A percentile compares a stretch with the other conserved stretches of the same genome.
These are phyloP conservation scores for Fusarium globosum DNA, from an alignment of 2,329 filamentous ascomycete species.

Conservation along the genomic window DNA sequence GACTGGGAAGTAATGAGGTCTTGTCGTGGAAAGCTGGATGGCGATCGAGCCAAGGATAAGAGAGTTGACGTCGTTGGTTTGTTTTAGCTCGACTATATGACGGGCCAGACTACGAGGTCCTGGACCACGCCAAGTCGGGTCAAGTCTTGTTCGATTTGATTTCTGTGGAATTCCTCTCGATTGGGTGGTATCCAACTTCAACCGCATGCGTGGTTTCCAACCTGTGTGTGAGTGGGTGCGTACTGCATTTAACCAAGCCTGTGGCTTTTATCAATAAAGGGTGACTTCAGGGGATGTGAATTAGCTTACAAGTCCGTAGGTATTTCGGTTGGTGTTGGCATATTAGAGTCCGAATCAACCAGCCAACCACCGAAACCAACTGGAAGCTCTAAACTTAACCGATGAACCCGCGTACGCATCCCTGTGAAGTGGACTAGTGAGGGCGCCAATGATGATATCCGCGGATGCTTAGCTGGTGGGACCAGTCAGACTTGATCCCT, in stretches of 20 bases:
- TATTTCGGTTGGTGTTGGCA: conserved; percentile 17
- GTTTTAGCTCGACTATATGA: conserved; percentile 31
- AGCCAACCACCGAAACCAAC: conserved; percentile 8
- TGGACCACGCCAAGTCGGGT: conserved; percentile 27
- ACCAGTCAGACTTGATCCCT: conserved; percentile 17
- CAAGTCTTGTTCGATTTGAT: conserved; percentile 34
- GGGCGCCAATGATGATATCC: conserved; percentile 30
- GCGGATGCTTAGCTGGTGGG: background rate
- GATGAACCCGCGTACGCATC: conserved; percentile 33
- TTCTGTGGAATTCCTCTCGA: conserved; percentile 27
- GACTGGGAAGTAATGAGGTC: conserved; percentile 5
- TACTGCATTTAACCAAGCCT: conserved; percentile 14
- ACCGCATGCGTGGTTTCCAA: conserved; percentile 24
- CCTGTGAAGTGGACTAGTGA: conserved; percentile 23
- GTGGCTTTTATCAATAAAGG: conserved; percentile 7
- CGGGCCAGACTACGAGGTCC: conserved; percentile 15
- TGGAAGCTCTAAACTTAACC: conserved; percentile 34
- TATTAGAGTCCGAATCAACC: background rate
- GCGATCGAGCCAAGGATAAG: conserved; percentile 26
- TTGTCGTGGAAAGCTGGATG: conserved; percentile 15
- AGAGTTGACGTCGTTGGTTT: conserved; percentile 42
- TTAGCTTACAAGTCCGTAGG: conserved; percentile 10
- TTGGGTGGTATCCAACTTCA: conserved; percentile 16
- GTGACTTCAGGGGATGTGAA: conserved; percentile 1
- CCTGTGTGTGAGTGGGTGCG: background rate